Base-by-base conservation (phyloP, 352 stramenopile genomes). In the Phytophthora tubulina region DNA sequence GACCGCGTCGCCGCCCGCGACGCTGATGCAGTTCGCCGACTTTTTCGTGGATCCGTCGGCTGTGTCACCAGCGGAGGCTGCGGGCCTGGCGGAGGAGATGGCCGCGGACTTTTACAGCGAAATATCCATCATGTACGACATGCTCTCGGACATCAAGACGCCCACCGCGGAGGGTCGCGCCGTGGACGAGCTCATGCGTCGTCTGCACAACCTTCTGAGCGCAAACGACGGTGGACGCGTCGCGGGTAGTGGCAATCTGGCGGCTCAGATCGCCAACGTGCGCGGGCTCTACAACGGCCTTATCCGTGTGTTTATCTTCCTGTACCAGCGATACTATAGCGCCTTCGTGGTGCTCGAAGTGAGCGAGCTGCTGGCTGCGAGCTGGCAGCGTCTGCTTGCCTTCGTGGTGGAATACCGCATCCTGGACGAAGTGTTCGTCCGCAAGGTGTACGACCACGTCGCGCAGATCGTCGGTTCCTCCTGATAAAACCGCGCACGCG, bases 251-350 rank as follows among this genome's bases (percentile, higher is more conserved):
- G 36, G 21, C 10, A 62, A 61, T 46, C 31, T 60, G 35, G 66
- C 13, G 21, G 55, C 60, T 30, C 71, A 82, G 63, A 49, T 79
- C 49, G 66, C 63, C 30, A 80, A 81, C 41, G 73, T 87, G n/a
- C 75, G 73, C 58, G 83, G 74, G 33, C 59, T 90, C 13, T 92
- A 90, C 64, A 86, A 81, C 56, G 85, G 81, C 4, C 75, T 92
- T 31, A 78, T 92, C 53, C 81, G 84, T 65, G 82, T 89, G 30
- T 91, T 89, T 67, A 72, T 92, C 17, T 92, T 89, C 67, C 67
- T 91, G 39, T 90, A 81, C 68, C 81, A 87, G 56, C 75, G 77
- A 5, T 79, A 89, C 58, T 79, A 83, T 51, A 76, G 75, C 49
- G 75, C 78, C 44, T 92, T 92, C 48, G 74, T 79, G 42, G 60